Conservation (phyloP, 2,329 filamentous ascomycete genomes). For the Diaporthe citrichinensis region DNA sequence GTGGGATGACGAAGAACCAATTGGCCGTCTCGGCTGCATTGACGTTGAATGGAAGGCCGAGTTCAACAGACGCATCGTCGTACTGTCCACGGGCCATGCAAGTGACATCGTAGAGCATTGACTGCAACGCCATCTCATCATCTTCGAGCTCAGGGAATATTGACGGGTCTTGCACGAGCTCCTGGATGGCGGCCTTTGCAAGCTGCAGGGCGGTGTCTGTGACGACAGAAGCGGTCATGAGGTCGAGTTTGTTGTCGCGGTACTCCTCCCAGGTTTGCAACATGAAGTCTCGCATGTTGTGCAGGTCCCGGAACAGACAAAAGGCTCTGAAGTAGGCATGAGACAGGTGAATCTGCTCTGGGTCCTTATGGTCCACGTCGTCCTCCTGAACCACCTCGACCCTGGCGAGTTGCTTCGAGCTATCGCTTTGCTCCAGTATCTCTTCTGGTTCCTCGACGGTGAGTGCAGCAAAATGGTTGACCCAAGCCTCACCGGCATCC, state of each 20-base stretch:
- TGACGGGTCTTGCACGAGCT: not conserved
- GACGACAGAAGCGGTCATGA: constrained; percentile 8
- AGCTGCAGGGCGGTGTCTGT: constrained; percentile 5
- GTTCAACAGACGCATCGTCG: not conserved
- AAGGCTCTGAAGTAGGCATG: constrained; percentile 1
- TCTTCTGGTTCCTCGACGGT: constrained; percentile 1
- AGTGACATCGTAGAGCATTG: not conserved
- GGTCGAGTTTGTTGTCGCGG: constrained; percentile 1
- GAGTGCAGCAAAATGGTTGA: not conserved
- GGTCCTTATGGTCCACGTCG: not conserved
- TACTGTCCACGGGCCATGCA: not conserved
- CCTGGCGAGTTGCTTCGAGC: not conserved
- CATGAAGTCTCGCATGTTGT: constrained; percentile 1
- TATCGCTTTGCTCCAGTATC: not conserved
- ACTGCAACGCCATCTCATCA: not conserved
- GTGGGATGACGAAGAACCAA: not conserved
- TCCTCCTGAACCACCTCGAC: not conserved
- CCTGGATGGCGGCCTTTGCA: not conserved
- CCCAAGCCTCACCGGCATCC: not conserved
- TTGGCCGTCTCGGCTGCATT: not conserved
- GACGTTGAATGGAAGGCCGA: not conserved
- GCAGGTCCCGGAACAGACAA: constrained; percentile 6
- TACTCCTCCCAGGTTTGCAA: constrained; percentile 14
- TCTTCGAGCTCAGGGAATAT: not conserved
- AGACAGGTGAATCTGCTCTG: not conserved